Evolutionary conservation across 495 filamentous ascomycete genomes (phyloP), one percentile per base, ranked within the genome.

Genomic region (Penicillium cataractarum): DNA sequence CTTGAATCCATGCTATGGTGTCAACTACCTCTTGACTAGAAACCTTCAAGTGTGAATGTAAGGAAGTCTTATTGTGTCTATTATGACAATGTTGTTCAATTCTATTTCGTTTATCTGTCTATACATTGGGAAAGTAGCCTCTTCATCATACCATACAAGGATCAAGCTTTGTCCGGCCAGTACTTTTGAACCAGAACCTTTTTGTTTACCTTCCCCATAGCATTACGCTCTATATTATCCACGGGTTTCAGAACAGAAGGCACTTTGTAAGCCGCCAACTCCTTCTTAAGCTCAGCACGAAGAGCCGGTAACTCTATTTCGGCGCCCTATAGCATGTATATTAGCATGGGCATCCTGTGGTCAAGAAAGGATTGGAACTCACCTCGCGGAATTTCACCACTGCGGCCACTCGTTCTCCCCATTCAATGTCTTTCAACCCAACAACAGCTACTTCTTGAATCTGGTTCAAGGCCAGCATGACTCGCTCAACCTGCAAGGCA

Each of bases 191-290:
- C 64, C 27, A 81, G 65, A 21, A 65, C 68, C 68, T 80, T 81
- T 71, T 81, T 81, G 61, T 81, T 79, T 24, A 81, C 76, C 56
- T 81, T 81, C 50, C 78, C 78, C 78, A 81, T 81, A 6, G 78
- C 77, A 63, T 81, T 81, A 60, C 79, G 82, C 55, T 77, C 79
- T 37, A 80, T 84, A 19, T 56, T 67, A 31, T 79, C 76, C 6
- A 83, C 82, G 9, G 73, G 71, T 65, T 77, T 78, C 55, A 81
- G 44, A 9, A 81, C 73, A 0, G 76, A 75, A 17, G 78, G 80
- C 26, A 80, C 80, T 62, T 82, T 83, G 51, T 81, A 84, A 22
- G 82, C 73, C 0, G 77, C 78, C 72, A 80, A 77, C 57, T 80
- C 76, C 10, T 70, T 70, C 66, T 78, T 80, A 22, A 81, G 69